Evolutionary conservation across 1,284 basidiomycete genomes (phyloP), one percentile per base, ranked within the genome.

Genomic region (Ganoderma resinaceum): DNA sequence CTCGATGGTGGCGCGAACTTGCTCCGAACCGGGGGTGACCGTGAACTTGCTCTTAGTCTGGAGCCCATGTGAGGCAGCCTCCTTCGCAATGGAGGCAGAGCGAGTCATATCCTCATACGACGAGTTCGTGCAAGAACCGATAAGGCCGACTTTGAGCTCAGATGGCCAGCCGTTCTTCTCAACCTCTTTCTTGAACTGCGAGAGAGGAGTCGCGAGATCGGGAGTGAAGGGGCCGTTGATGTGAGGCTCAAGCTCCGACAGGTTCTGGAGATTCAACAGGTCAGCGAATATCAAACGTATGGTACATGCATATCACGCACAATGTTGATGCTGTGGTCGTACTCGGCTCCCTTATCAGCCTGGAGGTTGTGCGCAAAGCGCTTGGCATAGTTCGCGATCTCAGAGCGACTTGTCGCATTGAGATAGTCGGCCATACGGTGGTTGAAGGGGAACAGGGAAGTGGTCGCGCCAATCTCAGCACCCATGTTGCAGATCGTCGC

Each of bases 51-150:
- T 94, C 91, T 97, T 96, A 81, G 92, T 89, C 76, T 90, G 86
- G 71, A 99, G 88, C 76, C 98, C 97, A 80, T 97, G 96, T 18
- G 85, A 85, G 65, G 89, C 82, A 73, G 97, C 98, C 84, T 99
- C 92, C 76, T 89, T 88, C 75, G 95, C 96, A 78, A 99, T 99
- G 65, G 94, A 93, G 61, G 96, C 96, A 57, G 97, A 94, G 79
- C 98, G 96, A 61, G 95, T 95, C 97, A 99, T 99, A 85, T 99
- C 98, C 86, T 99, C 98, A 82, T 99, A 99, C 37, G 98, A 99
- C 62, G 97, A 99, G 91, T 99, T 99, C 82, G 98, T 99, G 93
- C 97, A 99, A 63, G 98, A 99, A 69, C 98, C 97, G 80, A 99
- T 99, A 69, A 99, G 91, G 71, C 91, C 95, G 77, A 99, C 98